Evolutionary conservation across 208 protist species (phyloP).

Genomic region (Trypanosoma lewisi): DNA sequence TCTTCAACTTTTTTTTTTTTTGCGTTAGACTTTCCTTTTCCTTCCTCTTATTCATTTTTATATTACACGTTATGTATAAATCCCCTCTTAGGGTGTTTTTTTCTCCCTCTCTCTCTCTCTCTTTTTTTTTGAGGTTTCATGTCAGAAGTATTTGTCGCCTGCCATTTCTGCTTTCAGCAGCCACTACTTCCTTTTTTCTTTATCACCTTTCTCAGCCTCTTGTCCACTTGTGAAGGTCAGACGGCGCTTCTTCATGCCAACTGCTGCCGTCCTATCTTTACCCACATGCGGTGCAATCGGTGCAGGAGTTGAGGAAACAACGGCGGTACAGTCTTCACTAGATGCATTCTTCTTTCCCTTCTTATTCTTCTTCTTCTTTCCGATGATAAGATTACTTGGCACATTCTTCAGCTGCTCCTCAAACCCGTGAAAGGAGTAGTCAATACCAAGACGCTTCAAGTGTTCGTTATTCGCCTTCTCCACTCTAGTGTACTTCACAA

Average conservation of each 20-base stretch:
- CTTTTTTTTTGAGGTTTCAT: too few species aligned
- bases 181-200: not conserved
- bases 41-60: not conserved
- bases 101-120: not conserved
- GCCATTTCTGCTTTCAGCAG: not conserved
- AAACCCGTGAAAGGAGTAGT: conserved; percentile 62
- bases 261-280: not conserved
- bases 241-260: not conserved
- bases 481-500: conserved; percentile 67
- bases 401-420: conserved; percentile 48
- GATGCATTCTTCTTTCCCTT: not conserved
- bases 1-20: not conserved
- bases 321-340: not conserved
- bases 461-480: conserved; percentile 77
- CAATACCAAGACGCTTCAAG: conserved; percentile 67
- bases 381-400: conserved; percentile 28
- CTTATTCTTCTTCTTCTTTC: conserved; percentile 20
- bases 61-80: not conserved
- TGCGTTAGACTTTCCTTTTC: not conserved
- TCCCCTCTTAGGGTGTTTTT: not conserved
- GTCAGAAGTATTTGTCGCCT: too few species aligned
- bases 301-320: not conserved
- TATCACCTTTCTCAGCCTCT: not conserved
- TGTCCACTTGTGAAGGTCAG: not conserved
- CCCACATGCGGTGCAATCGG: not conserved